These are phyloP conservation scores for Triadica sebifera DNA, from an alignment of 345 rosid species.

Conservation along the genomic window DNA sequence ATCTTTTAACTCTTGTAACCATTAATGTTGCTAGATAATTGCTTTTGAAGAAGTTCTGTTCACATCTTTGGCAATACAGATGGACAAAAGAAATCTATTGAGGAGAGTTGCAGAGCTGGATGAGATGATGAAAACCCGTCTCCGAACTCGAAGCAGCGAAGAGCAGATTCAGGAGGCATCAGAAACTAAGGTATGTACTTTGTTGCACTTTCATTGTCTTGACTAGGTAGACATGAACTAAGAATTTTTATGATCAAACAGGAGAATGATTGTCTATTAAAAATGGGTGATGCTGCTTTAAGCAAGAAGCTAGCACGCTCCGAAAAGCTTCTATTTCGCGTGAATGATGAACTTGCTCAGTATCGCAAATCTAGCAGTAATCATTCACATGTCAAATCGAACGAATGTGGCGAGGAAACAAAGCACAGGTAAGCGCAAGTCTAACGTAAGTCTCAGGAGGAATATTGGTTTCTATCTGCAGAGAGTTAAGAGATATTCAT, in stretches of 20 bases:
- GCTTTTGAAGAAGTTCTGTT: neutral
- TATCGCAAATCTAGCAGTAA: conserved; percentile 39
- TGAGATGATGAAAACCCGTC: conserved; percentile 46
- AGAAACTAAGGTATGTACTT: conserved; percentile 34
- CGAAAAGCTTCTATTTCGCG: conserved; percentile 53
- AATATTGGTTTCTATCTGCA: too few species aligned
- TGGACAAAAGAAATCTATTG: conserved; percentile 72
- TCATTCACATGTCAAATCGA: conserved; percentile 32
- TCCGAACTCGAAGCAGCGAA: conserved; percentile 38
- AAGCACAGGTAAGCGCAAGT: conserved; percentile 37
- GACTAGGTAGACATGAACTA: neutral
- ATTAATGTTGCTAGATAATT: neutral
- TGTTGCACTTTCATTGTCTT: neutral
- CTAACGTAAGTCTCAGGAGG: neutral
- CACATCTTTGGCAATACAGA: conserved; percentile 32
- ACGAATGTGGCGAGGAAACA: conserved; percentile 35
- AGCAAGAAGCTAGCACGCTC: conserved; percentile 42
- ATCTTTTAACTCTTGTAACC: neutral
- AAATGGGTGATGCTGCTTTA: conserved; percentile 39
- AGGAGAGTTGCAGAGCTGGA: conserved; percentile 70
- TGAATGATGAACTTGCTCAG: conserved; percentile 54
- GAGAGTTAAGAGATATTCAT: neutral
- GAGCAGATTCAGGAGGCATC: conserved; percentile 37
- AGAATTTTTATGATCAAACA: conserved; percentile 25
- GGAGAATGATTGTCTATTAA: conserved; percentile 38